A percentile compares a stretch with the other conserved stretches of the same genome.
These are phyloP conservation scores for Sporothrix protearum DNA, from an alignment of 2,329 filamentous ascomycete genomes.

Conservation along the genomic window DNA sequence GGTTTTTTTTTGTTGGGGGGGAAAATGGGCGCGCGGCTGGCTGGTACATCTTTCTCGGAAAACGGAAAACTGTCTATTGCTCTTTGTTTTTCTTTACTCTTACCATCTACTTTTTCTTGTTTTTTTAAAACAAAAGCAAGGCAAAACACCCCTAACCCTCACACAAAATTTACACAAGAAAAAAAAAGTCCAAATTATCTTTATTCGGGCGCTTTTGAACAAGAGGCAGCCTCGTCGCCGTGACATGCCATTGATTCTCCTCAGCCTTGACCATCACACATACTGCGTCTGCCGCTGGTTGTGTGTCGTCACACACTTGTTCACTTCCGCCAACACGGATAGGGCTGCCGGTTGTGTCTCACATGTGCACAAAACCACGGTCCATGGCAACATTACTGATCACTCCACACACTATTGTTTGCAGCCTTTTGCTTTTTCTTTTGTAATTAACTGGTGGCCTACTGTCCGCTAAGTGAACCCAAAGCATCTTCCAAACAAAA, in stretches of 20 bases:
- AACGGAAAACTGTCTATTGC: slow-evolving; percentile 27
- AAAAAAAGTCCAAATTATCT: slow-evolving; percentile 21
- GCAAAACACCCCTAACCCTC: neutral
- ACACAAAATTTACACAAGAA: slow-evolving; percentile 15
- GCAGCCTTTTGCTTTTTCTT: neutral
- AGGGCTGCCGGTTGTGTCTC: neutral
- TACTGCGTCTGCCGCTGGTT: too few species aligned
- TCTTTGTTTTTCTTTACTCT: slow-evolving; percentile 22
- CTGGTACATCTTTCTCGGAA: slow-evolving; percentile 28
- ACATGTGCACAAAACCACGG: neutral
- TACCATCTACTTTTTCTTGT: slow-evolving; percentile 17
- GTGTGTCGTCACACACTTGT: neutral
- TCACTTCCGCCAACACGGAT: neutral
- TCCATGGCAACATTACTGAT: neutral
- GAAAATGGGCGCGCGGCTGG: slow-evolving; percentile 27
- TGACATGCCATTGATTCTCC: neutral
- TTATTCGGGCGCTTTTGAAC: neutral
- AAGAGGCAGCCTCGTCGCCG: neutral
- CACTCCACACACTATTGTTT: neutral
- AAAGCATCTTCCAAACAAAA: neutral
- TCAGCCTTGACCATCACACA: neutral
- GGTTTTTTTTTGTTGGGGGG: neutral
- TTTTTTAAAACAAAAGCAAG: neutral
- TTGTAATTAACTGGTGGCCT: neutral
- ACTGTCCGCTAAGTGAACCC: neutral